Conservation (phyloP, 2,329 filamentous ascomycete species). For the Botrytis byssoidea region DNA sequence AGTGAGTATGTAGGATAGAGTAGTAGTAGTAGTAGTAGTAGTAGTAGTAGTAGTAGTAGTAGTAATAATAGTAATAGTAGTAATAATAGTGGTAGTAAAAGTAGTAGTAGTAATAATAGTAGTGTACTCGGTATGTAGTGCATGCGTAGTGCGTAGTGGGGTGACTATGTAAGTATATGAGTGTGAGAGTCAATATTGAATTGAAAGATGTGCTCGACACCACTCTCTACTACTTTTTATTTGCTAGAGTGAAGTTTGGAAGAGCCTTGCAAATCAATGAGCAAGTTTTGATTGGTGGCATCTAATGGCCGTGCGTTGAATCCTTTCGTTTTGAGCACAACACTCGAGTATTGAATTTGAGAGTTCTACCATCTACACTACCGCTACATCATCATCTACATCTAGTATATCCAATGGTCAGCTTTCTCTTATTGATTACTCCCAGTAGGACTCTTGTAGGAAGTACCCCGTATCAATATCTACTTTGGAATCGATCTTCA, state of each 20-base stretch:
- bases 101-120: no score
- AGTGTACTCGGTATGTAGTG: background rate
- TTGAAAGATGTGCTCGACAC: background rate
- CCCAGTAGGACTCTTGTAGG: background rate
- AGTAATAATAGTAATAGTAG: no score
- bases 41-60: no score
- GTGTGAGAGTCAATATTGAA: background rate
- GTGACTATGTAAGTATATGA: background rate
- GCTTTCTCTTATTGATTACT: no score
- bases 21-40: background rate
- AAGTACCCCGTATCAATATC: background rate
- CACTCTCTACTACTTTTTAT: background rate
- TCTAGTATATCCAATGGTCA: background rate
- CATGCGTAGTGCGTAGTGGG: background rate
- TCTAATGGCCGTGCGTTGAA: background rate
- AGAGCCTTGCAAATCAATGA: background rate
- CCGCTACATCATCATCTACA: background rate
- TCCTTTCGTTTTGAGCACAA: no score
- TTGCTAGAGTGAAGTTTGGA: background rate
- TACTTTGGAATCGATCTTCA: background rate
- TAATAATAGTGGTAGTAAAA: no score
- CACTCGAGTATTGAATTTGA: no score
- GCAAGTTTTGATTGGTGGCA: conserved; percentile 5
- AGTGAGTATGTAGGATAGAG: no score
- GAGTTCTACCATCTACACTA: no score